Evolutionary conservation across 805 yeast species (phyloP).

Genomic region (Cyberlindnera nakhonratchasimensis): DNA sequence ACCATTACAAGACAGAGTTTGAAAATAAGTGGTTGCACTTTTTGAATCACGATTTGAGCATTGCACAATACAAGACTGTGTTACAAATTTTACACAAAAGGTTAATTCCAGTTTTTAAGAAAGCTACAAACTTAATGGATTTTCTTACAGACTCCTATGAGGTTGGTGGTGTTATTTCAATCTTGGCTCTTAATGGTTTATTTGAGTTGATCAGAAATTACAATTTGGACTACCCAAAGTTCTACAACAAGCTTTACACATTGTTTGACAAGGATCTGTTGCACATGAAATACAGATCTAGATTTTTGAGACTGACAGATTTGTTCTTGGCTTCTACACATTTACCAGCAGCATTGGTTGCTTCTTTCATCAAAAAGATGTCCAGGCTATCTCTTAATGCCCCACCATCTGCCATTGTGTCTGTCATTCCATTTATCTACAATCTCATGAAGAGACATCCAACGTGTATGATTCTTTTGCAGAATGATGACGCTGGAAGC

Average conservation of each 20-base stretch:
- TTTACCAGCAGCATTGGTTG: constrained; percentile 75
- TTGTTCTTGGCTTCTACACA: constrained; percentile 84
- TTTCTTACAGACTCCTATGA: constrained; percentile 85
- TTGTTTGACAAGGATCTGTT: constrained; percentile 72
- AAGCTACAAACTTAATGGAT: constrained; percentile 87
- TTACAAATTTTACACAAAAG: constrained; percentile 75
- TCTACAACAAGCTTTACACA: constrained; percentile 76
- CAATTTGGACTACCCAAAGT: constrained; percentile 90
- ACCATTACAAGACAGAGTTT: constrained; percentile 57
- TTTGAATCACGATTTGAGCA: constrained; percentile 44
- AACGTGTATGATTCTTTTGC: constrained; percentile 86
- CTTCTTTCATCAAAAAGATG: constrained; percentile 83
- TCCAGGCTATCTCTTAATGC: constrained; percentile 72
- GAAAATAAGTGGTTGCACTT: constrained; percentile 65
- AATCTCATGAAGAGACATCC: constrained; percentile 90
- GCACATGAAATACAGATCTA: constrained; percentile 75
- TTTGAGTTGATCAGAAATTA: constrained; percentile 78
- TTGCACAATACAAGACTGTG: constrained; percentile 62
- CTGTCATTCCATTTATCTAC: constrained; percentile 86
- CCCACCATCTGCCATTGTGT: constrained; percentile 86
- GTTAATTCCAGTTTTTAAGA: constrained; percentile 73
- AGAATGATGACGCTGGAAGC: constrained; percentile 34
- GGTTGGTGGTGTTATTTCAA: constrained; percentile 56
- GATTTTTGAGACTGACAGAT: constrained; percentile 86
- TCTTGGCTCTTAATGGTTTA: constrained; percentile 81